These are phyloP conservation scores for Pyrus betulifolia DNA, from an alignment of 306 rosid species.

Conservation along the genomic window DNA sequence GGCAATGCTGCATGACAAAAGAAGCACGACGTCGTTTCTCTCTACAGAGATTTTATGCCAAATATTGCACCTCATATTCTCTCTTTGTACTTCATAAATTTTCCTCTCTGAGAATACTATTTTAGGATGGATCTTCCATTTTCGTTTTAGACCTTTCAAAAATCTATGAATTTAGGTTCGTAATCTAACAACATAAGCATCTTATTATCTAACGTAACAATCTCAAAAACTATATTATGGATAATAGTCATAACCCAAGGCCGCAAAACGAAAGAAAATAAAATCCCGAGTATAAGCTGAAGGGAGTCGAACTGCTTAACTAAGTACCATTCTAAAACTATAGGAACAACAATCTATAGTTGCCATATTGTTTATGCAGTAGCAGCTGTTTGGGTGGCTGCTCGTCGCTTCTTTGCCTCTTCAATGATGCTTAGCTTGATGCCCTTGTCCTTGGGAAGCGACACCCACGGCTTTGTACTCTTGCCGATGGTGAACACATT, in stretches of 20 bases:
- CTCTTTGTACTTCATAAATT: neutral
- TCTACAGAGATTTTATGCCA: neutral
- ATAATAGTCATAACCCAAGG: neutral
- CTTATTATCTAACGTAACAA: too few species aligned
- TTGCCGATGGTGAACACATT: constrained; percentile 77
- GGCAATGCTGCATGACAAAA: constrained; percentile 12
- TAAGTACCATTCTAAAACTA: constrained; percentile 10
- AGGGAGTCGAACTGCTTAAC: constrained; percentile 5
- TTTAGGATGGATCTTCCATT: neutral
- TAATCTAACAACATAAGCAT: too few species aligned
- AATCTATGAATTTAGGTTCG: too few species aligned
- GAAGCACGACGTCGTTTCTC: neutral
- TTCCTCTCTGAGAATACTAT: neutral
- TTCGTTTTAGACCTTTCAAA: too few species aligned
- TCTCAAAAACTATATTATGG: too few species aligned
- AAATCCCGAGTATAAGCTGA: constrained; percentile 5
- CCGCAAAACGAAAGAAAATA: neutral
- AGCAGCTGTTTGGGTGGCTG: constrained; percentile 40
- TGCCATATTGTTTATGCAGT: constrained; percentile 16
- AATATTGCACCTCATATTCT: neutral
- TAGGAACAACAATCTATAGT: constrained; percentile 1
- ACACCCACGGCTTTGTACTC: constrained; percentile 71
- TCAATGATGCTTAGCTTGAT: constrained; percentile 68
- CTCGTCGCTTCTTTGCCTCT: constrained; percentile 71
- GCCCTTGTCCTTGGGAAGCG: constrained; percentile 92